Evolutionary conservation across 129 eudicot genomes (phyloP).

Genomic region (Scalesia atractyloides): DNA sequence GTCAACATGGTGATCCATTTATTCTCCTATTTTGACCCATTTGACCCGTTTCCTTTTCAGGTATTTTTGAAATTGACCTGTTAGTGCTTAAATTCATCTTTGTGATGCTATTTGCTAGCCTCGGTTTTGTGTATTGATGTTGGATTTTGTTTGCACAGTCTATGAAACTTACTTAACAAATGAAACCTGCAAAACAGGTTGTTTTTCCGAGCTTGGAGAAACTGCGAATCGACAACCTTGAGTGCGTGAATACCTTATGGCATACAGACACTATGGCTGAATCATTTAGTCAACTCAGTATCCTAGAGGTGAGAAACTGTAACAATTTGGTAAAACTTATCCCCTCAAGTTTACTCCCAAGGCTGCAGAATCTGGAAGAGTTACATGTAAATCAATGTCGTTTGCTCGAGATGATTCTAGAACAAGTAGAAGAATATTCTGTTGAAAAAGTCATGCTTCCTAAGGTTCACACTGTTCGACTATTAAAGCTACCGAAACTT

Average conservation of each 20-base stretch:
- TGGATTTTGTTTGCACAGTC: constrained; percentile 1
- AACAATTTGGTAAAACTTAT: constrained; percentile 28
- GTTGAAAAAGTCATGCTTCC: constrained; percentile 27
- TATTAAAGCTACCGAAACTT: constrained; percentile 31
- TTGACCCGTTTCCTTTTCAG: not conserved
- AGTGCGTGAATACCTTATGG: constrained; percentile 30
- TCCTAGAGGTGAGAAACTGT: constrained; percentile 40
- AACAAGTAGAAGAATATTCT: constrained; percentile 20
- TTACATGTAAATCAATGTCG: constrained; percentile 26
- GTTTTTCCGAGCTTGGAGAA: constrained; percentile 46
- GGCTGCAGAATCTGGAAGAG: constrained; percentile 40
- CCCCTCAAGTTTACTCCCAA: constrained; percentile 28
- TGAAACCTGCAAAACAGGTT: constrained; percentile 26
- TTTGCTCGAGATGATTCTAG: constrained; percentile 35
- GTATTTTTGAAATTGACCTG: not conserved
- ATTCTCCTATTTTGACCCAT: not conserved
- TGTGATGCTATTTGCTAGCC: constrained; percentile 18
- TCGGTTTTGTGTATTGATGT: constrained; percentile 2
- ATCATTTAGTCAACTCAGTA: constrained; percentile 33
- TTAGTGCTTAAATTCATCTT: not conserved
- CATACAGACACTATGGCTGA: constrained; percentile 21
- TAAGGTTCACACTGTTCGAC: constrained; percentile 31
- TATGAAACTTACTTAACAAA: constrained; percentile 22
- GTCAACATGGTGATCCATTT: not conserved
- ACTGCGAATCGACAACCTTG: constrained; percentile 38